Evolutionary conservation across 2,329 filamentous ascomycete genomes (phyloP).

Genomic region (Ophiocordyceps polyrhachis-furcata): DNA sequence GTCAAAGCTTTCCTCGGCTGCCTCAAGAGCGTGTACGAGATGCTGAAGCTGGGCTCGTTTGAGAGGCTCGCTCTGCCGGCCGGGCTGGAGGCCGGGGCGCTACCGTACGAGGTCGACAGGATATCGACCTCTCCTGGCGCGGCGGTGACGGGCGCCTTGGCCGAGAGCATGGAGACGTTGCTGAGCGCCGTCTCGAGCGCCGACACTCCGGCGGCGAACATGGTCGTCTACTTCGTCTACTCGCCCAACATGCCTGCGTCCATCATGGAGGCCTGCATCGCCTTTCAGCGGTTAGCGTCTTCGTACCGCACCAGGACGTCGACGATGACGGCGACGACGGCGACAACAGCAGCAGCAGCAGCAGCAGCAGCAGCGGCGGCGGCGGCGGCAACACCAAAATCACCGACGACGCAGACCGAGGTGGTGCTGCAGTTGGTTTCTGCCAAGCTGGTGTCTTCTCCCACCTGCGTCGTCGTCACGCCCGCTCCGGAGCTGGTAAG

Average conservation of each 20-base stretch:
- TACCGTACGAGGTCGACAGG: constrained; percentile 30
- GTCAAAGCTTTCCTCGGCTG: constrained; percentile 47
- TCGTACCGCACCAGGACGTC: constrained; percentile 26
- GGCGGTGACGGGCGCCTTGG: constrained; percentile 23
- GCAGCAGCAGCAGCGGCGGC: neutral
- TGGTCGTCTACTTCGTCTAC: constrained; percentile 64
- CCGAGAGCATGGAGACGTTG: constrained; percentile 29
- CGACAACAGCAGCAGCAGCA: too few relatives aligned
- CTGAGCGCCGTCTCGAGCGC: constrained; percentile 25
- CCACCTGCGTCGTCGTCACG: constrained; percentile 42
- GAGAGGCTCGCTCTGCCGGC: constrained; percentile 25
- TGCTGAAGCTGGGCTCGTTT: constrained; percentile 52
- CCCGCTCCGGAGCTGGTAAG: constrained; percentile 38
- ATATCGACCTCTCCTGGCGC: constrained; percentile 22
- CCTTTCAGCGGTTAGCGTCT: constrained; percentile 56
- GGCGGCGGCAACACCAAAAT: too few relatives aligned
- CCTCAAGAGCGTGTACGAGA: constrained; percentile 54
- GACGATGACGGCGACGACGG: constrained; percentile 4
- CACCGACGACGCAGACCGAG: constrained; percentile 30
- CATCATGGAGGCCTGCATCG: constrained; percentile 51
- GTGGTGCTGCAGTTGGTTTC: constrained; percentile 64
- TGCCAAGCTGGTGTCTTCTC: constrained; percentile 44
- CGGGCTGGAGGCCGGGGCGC: constrained; percentile 23
- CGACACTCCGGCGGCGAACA: constrained; percentile 31
- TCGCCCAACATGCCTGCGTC: constrained; percentile 41